These are phyloP conservation scores for Rosa hybrid DNA, from an alignment of 331 rosid genomes.

Conservation along the genomic window DNA sequence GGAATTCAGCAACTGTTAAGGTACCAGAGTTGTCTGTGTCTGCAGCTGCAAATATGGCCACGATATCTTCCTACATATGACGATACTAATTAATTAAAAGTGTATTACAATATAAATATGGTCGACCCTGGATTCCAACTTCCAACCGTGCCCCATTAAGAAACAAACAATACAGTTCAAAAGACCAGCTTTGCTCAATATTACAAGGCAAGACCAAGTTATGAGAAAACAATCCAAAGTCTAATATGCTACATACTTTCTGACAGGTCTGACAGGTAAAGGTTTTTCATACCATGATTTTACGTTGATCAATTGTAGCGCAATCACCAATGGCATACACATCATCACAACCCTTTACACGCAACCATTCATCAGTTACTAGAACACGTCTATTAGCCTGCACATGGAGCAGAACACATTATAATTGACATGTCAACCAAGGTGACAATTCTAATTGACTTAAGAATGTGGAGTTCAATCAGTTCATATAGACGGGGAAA, in stretches of 20 bases:
- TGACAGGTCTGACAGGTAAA: slow-evolving; percentile 2
- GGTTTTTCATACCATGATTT: slow-evolving; percentile 71
- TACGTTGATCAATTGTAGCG: slow-evolving; percentile 81
- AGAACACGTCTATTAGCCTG: slow-evolving; percentile 77
- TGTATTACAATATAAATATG: neutral
- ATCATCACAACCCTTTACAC: slow-evolving; percentile 66
- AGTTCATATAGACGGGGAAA: neutral
- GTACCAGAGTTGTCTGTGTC: slow-evolving; percentile 77
- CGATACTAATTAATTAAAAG: neutral
- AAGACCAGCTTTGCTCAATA: slow-evolving; percentile 20
- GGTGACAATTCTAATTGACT: neutral
- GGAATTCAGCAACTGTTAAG: slow-evolving; percentile 65
- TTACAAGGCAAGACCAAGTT: slow-evolving; percentile 12
- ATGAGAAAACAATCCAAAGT: neutral
- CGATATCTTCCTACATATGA: slow-evolving; percentile 69
- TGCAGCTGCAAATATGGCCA: slow-evolving; percentile 67
- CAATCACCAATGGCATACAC: slow-evolving; percentile 95
- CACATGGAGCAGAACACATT: slow-evolving; percentile 27
- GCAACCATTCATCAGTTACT: slow-evolving; percentile 86
- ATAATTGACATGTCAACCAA: slow-evolving; percentile 11
- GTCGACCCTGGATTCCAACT: slow-evolving; percentile 1
- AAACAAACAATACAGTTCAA: slow-evolving; percentile 1
- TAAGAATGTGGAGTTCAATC: neutral
- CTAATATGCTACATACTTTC: neutral
- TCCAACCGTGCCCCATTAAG: slow-evolving; percentile 10